These are phyloP conservation scores for Amanita jacksonii DNA, from an alignment of 768 basidiomycete species.

Conservation along the genomic window DNA sequence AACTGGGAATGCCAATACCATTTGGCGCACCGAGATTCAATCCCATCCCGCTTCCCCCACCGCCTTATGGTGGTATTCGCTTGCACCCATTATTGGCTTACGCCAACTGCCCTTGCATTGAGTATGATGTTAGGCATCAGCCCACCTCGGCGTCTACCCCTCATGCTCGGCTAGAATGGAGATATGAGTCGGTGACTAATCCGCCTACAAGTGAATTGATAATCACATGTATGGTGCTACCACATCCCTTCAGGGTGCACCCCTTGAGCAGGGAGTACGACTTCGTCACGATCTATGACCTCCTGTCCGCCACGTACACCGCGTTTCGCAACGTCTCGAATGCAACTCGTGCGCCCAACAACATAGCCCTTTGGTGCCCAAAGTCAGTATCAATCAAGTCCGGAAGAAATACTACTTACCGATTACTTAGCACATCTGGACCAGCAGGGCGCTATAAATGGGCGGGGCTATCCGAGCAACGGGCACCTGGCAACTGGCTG, in stretches of 20 bases:
- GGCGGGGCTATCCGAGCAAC: conserved; percentile 3
- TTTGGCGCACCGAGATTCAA: not conserved
- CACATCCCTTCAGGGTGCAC: not conserved
- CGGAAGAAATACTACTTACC: not conserved
- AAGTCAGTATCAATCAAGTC: too few species aligned
- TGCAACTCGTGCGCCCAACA: not conserved
- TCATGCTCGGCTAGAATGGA: conserved; percentile 5
- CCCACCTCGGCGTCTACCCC: not conserved
- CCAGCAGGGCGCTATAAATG: not conserved
- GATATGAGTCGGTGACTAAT: not conserved
- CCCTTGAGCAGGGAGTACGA: not conserved
- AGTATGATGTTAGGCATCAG: too few species aligned
- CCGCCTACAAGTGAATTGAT: not conserved
- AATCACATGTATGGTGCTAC: conserved; percentile 1
- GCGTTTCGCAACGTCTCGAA: not conserved
- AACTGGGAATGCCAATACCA: not conserved
- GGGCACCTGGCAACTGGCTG: not conserved
- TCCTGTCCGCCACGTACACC: not conserved
- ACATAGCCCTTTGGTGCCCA: not conserved
- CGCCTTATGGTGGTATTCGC: not conserved
- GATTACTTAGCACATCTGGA: not conserved
- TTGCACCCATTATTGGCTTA: conserved; percentile 2
- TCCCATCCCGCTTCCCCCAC: conserved; percentile 1
- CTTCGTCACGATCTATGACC: not conserved
- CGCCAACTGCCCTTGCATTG: not conserved